These are phyloP conservation scores for Fistulinella prunicolor DNA, from an alignment of 768 basidiomycete genomes.

Conservation along the genomic window DNA sequence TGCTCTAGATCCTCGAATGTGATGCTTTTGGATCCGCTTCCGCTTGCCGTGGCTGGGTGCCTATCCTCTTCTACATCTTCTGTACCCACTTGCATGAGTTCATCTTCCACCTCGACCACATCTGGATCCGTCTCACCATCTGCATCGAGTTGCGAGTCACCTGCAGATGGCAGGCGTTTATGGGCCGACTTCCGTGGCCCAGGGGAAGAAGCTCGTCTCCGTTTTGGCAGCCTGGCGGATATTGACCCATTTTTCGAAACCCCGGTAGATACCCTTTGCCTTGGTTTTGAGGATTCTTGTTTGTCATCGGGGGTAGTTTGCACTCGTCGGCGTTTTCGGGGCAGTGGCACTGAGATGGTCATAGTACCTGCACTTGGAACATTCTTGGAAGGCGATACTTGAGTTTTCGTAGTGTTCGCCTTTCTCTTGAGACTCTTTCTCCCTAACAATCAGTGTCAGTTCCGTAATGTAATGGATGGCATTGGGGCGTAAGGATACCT, in stretches of 20 bases:
- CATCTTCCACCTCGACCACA: conserved; percentile 36
- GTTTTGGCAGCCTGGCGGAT: conserved; percentile 10
- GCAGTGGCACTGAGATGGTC: conserved; percentile 20
- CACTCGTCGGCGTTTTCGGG: conserved; percentile 28
- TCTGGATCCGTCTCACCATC: conserved; percentile 36
- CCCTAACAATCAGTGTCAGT: conserved; percentile 14
- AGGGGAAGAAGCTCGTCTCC: conserved; percentile 31
- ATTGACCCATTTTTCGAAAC: conserved; percentile 4
- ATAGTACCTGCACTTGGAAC: conserved; percentile 7
- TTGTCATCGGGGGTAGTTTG: conserved; percentile 8
- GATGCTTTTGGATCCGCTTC: conserved; percentile 9
- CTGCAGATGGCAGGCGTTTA: conserved; percentile 21
- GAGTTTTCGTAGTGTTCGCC: conserved; percentile 9
- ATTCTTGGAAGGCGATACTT: conserved; percentile 5
- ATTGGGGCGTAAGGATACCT: conserved; percentile 34
- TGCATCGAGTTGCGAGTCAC: conserved; percentile 32
- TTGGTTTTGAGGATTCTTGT: conserved; percentile 7
- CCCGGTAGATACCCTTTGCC: conserved; percentile 8
- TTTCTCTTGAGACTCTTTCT: conserved; percentile 19
- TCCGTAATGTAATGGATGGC: neutral
- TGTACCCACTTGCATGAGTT: conserved; percentile 24
- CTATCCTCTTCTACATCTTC: conserved; percentile 21
- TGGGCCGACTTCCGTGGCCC: conserved; percentile 19
- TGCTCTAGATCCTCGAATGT: conserved; percentile 31
- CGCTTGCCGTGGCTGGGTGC: neutral